These are phyloP conservation scores for Helotiales sp. DNA, from an alignment of 2,329 filamentous ascomycete genomes.

Conservation along the genomic window DNA sequence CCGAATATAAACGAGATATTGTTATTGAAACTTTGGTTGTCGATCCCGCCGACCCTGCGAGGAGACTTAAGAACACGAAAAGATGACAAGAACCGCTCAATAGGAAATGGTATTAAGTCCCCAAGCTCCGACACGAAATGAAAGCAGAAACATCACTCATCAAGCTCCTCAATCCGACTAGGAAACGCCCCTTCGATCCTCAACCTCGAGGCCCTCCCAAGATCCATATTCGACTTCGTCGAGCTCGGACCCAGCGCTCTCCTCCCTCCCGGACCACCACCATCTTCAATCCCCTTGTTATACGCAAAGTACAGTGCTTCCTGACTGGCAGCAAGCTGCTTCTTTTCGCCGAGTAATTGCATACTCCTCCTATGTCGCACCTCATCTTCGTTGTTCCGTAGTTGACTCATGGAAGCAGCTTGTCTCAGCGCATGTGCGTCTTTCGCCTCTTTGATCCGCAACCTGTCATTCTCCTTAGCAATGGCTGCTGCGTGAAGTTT, in stretches of 20 bases:
- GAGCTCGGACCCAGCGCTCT: constrained; percentile 13
- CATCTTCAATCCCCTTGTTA: constrained; percentile 12
- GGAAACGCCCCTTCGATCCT: no score
- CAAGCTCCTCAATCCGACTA: no score
- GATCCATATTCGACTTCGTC: no score
- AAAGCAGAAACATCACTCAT: no score
- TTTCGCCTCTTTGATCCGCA: constrained; percentile 11
- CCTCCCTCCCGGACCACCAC: neutral
- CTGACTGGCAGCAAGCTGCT: constrained; percentile 19
- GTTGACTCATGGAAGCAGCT: constrained; percentile 16
- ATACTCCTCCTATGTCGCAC: constrained; percentile 17
- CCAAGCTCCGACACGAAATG: no score
- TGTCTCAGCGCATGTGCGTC: constrained; percentile 18
- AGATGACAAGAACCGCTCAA: no score
- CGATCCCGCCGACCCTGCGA: no score
- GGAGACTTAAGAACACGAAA: no score
- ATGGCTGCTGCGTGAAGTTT: constrained; percentile 13
- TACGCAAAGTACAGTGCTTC: constrained; percentile 14
- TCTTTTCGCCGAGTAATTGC: constrained; percentile 17
- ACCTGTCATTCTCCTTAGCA: constrained; percentile 22
- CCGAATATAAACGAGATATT: no score
- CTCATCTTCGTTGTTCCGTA: constrained; percentile 24
- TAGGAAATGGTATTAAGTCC: no score
- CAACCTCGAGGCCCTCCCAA: no score
- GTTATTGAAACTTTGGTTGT: no score